These are phyloP conservation scores for Geosmithia putterillii DNA, from an alignment of 2,329 filamentous ascomycete genomes.

Conservation along the genomic window DNA sequence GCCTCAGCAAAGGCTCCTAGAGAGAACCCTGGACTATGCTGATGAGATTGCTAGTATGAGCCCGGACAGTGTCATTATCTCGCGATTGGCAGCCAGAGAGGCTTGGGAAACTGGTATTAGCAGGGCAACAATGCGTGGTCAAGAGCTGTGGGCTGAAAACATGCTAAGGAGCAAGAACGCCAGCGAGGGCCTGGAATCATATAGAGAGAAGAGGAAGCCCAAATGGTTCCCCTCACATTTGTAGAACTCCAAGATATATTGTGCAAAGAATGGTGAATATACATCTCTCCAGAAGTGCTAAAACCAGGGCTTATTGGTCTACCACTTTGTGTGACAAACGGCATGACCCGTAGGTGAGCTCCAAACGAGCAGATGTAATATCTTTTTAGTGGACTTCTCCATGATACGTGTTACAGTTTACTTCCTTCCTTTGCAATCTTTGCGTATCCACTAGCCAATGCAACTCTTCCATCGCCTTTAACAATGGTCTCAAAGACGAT, in stretches of 20 bases:
- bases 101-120: constrained; percentile 21
- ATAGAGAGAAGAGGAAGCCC: constrained; percentile 16
- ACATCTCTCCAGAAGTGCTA: too few relatives aligned
- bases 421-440: constrained; percentile 13
- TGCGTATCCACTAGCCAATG: constrained; percentile 22
- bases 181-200: constrained; percentile 13
- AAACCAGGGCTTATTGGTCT: too few relatives aligned
- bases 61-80: constrained; percentile 20
- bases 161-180: constrained; percentile 17
- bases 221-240: constrained; percentile 15
- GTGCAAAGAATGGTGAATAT: too few relatives aligned
- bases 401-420: constrained; percentile 14
- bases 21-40: constrained; percentile 15
- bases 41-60: constrained; percentile 15
- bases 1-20: constrained; percentile 14
- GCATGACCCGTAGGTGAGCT: too few relatives aligned
- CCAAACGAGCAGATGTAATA: too few relatives aligned
- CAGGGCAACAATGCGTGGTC: constrained; percentile 18
- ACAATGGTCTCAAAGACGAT: constrained; percentile 27
- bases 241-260: too few relatives aligned
- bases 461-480: constrained; percentile 21
- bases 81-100: constrained; percentile 15
- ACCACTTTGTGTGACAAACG: too few relatives aligned
- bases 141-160: constrained; percentile 15
- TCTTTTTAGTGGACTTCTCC: too few relatives aligned